Evolutionary conservation across 495 filamentous ascomycete species (phyloP).

Genomic region (Penicillium cosmopolitanum): DNA sequence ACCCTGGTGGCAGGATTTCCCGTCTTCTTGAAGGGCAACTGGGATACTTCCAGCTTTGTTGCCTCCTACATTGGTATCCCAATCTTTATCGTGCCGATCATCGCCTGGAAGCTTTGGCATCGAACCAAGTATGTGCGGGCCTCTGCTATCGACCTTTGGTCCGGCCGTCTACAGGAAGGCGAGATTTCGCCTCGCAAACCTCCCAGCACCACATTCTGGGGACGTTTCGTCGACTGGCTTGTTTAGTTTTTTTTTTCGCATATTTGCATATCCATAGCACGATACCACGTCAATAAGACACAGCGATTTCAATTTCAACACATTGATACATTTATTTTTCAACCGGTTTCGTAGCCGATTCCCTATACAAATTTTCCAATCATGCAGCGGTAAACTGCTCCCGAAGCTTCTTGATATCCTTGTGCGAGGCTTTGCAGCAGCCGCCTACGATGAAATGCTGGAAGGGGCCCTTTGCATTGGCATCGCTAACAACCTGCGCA

Average conservation of each 20-base stretch:
- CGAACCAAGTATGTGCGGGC: constrained; percentile 47
- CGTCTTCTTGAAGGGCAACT: constrained; percentile 42
- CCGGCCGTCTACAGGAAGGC: constrained; percentile 42
- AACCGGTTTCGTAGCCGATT: constrained; percentile 17
- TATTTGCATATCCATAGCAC: constrained; percentile 1
- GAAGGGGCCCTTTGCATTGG: constrained; percentile 51
- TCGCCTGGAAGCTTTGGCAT: constrained; percentile 62
- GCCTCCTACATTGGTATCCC: constrained; percentile 59
- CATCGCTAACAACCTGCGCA: constrained; percentile 36
- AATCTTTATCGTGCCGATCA: constrained; percentile 60
- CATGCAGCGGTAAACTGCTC: constrained; percentile 27
- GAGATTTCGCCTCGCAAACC: constrained; percentile 30
- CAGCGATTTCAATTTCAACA: constrained; percentile 5
- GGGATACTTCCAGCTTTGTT: constrained; percentile 54
- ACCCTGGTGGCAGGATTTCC: constrained; percentile 46
- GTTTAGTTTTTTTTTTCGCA: constrained; percentile 5
- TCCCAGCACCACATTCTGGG: constrained; percentile 25
- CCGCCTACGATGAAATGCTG: constrained; percentile 58
- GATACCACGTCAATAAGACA: constrained; percentile 1
- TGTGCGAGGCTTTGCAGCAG: constrained; percentile 60
- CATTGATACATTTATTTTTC: constrained; percentile 1
- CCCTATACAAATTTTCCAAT: neutral
- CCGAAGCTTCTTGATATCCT: constrained; percentile 52
- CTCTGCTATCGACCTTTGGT: constrained; percentile 39
- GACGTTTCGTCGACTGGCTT: constrained; percentile 38